A percentile compares a stretch with the other conserved stretches of the same genome.
phyloP scores from a whole-genome alignment of 1,139 yeast species.

The Candida sanyaensis region DNA sequence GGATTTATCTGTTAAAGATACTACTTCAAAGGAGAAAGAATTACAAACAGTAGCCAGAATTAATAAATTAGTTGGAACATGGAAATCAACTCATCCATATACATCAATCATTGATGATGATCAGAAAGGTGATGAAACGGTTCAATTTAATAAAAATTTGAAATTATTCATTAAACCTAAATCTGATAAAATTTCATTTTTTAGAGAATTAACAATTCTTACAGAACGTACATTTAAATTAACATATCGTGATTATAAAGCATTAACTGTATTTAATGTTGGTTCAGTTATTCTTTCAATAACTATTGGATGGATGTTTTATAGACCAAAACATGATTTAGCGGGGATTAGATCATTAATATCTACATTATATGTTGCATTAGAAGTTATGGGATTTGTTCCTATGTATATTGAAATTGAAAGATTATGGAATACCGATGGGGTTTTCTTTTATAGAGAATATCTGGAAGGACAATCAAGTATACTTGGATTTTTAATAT shows the following conservation, averaged over 20 bases:
- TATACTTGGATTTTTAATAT: slow-evolving; percentile 64
- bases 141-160: slow-evolving; percentile 23
- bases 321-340: slow-evolving; percentile 58
- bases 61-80: slow-evolving; percentile 42
- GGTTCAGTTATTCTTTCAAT: slow-evolving; percentile 62
- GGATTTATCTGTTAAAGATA: slow-evolving; percentile 72
- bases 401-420: slow-evolving; percentile 73
- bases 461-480: slow-evolving; percentile 70
- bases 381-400: slow-evolving; percentile 68
- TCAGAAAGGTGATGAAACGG: slow-evolving; percentile 4
- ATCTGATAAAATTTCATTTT: slow-evolving; percentile 30
- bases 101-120: background rate
- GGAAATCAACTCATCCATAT: slow-evolving; percentile 38
- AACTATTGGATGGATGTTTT: slow-evolving; percentile 77
- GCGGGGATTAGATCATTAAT: slow-evolving; percentile 70
- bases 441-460: slow-evolving; percentile 72
- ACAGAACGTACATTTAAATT: slow-evolving; percentile 56
- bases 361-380: slow-evolving; percentile 63
- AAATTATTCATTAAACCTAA: slow-evolving; percentile 28
- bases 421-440: slow-evolving; percentile 68
- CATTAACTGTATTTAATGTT: slow-evolving; percentile 52
- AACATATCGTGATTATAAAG: slow-evolving; percentile 60
- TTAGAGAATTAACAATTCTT: slow-evolving; percentile 53
- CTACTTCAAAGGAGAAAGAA: slow-evolving; percentile 46
- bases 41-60: slow-evolving; percentile 45